phyloP scores from a whole-genome alignment of 176 grass and related monocot genomes.

The Rhynchospora tenuis region DNA sequence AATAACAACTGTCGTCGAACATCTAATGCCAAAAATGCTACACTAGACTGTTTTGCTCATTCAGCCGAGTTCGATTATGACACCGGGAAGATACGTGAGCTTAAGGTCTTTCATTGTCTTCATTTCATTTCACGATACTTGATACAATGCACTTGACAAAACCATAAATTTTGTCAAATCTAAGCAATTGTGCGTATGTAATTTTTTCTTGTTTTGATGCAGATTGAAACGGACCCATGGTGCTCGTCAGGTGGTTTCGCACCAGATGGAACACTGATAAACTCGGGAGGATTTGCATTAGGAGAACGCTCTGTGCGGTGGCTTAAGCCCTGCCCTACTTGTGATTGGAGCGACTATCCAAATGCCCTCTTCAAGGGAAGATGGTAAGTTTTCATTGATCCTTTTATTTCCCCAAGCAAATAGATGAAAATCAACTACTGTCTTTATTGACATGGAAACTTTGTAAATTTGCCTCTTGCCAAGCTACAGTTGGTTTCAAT shows the following conservation, averaged over 20 bases:
- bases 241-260: conserved; percentile 38
- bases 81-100: conserved; percentile 18
- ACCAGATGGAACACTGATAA: conserved; percentile 29
- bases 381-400: conserved; percentile 17
- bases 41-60: conserved; percentile 37
- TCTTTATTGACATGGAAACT: too few relatives aligned
- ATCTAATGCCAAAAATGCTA: neutral
- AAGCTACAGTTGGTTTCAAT: too few relatives aligned
- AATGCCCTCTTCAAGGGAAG: conserved; percentile 22
- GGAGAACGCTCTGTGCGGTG: conserved; percentile 26
- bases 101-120: conserved; percentile 21
- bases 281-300: conserved; percentile 25
- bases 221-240: conserved; percentile 41
- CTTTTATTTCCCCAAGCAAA: too few relatives aligned
- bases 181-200: neutral
- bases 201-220: neutral
- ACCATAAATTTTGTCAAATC: neutral
- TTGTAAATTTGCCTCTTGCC: too few relatives aligned
- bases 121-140: neutral
- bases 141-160: too few relatives aligned
- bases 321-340: conserved; percentile 30
- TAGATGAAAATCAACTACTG: too few relatives aligned
- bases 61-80: conserved; percentile 34
- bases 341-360: conserved; percentile 27
- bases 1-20: conserved; percentile 6